A percentile compares a stretch with the other conserved stretches of the same genome.
phyloP scores from a whole-genome alignment of 1,139 yeast genomes.

The Pichia sp. region DNA sequence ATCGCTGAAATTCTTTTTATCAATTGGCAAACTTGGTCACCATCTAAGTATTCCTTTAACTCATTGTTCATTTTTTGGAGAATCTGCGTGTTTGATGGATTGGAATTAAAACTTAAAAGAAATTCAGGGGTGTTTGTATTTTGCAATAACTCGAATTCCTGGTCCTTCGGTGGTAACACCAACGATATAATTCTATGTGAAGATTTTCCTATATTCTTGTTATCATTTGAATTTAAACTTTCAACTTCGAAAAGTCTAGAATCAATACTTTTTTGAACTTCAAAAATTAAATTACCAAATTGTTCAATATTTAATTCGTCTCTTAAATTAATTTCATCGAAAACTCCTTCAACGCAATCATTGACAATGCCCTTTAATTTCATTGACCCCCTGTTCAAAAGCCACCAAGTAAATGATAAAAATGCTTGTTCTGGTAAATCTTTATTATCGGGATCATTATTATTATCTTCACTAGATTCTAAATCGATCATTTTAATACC shows the following conservation, averaged over 20 bases:
- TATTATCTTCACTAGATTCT: conserved; percentile 15
- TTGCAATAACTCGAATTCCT: conserved; percentile 33
- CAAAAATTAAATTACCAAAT: conserved; percentile 44
- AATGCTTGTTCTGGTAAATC: conserved; percentile 69
- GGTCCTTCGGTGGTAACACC: conserved; percentile 35
- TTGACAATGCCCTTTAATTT: conserved; percentile 50
- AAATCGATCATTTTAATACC: conserved; percentile 22
- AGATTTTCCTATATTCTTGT: neutral
- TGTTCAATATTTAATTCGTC: conserved; percentile 60
- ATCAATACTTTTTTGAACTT: conserved; percentile 35
- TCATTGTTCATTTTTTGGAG: conserved; percentile 39
- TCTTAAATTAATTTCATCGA: conserved; percentile 62
- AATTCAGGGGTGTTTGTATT: conserved; percentile 34
- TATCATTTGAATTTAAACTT: no score
- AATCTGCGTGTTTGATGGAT: conserved; percentile 21
- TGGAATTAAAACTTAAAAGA: conserved; percentile 24
- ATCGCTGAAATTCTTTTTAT: conserved; percentile 40
- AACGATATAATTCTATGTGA: conserved; percentile 14
- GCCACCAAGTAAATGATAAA: conserved; percentile 90
- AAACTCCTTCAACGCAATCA: conserved; percentile 52
- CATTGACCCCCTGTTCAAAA: conserved; percentile 80
- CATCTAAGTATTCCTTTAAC: conserved; percentile 40
- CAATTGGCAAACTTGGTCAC: conserved; percentile 29
- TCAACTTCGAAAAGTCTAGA: conserved; percentile 6
- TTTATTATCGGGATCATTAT: conserved; percentile 33